phyloP scores from a whole-genome alignment of 208 protist genomes.

The Trypanosoma brucei region DNA sequence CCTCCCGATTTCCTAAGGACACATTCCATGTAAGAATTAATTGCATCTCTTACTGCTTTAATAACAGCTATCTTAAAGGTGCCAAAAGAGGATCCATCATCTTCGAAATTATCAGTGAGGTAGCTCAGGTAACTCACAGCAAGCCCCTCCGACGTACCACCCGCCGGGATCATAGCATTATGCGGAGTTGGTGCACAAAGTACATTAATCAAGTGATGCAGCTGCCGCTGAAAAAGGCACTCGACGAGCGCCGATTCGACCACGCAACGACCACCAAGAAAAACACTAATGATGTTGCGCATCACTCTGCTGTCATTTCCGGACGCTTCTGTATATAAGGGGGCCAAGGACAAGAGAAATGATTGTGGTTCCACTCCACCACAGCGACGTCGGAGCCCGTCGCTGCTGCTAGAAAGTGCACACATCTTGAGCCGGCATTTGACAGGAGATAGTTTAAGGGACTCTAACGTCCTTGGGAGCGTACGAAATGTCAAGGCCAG shows the following conservation, averaged over 20 bases:
- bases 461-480: slow-evolving; percentile 28
- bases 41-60: slow-evolving; percentile 10
- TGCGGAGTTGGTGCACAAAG: slow-evolving; percentile 11
- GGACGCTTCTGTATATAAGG: background rate
- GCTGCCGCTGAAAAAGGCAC: slow-evolving; percentile 14
- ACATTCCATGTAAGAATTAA: slow-evolving; percentile 16
- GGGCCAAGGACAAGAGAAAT: slow-evolving; percentile 13
- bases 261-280: slow-evolving; percentile 23
- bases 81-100: background rate
- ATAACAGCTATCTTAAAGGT: slow-evolving; percentile 13
- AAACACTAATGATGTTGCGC: slow-evolving; percentile 11
- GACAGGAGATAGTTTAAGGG: background rate
- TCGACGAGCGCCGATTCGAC: slow-evolving; percentile 8
- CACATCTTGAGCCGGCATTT: background rate
- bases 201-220: slow-evolving; percentile 26
- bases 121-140: slow-evolving; percentile 14
- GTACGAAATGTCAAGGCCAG: slow-evolving; percentile 44
- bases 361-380: slow-evolving; percentile 2
- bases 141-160: slow-evolving; percentile 17
- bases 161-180: slow-evolving; percentile 17
- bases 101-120: slow-evolving; percentile 2
- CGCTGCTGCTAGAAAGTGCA: background rate
- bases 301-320: background rate
- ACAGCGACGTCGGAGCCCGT: background rate
- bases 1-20: slow-evolving; percentile 12